Conservation (phyloP, 139 green algal genomes). For the Chlorella ohadii region DNA sequence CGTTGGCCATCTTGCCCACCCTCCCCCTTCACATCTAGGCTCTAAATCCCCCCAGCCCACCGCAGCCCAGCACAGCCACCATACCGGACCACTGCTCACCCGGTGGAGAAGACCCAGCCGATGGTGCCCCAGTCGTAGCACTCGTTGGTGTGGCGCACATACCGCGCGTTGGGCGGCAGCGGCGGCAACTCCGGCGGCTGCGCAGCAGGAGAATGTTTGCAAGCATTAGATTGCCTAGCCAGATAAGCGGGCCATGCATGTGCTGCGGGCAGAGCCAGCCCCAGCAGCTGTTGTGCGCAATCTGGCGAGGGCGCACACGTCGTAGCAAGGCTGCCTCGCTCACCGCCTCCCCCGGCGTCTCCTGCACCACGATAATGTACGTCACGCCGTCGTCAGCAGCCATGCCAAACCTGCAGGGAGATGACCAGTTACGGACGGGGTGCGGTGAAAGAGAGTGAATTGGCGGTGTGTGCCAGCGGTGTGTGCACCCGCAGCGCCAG, state of each 20-base stretch:
- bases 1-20: no score
- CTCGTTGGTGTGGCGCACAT: constrained; percentile 35
- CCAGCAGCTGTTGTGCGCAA: not conserved
- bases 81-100: not conserved
- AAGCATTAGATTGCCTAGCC: no score
- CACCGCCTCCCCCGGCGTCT: constrained; percentile 23
- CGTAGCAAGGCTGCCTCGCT: not conserved
- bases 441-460: no score
- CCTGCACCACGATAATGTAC: constrained; percentile 58
- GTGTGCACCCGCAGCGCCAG: no score
- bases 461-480: no score
- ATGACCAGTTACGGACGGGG: no score
- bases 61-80: no score
- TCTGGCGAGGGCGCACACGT: not conserved
- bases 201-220: not conserved
- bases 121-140: constrained; percentile 57
- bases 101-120: constrained; percentile 44
- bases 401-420: constrained; percentile 44
- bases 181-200: constrained; percentile 31
- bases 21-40: no score
- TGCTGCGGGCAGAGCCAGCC: no score
- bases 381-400: constrained; percentile 48
- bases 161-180: constrained; percentile 38
- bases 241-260: no score
- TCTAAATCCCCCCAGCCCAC: no score